phyloP scores from a whole-genome alignment of 1,284 basidiomycete genomes.

The Fomitopsis palustris region DNA sequence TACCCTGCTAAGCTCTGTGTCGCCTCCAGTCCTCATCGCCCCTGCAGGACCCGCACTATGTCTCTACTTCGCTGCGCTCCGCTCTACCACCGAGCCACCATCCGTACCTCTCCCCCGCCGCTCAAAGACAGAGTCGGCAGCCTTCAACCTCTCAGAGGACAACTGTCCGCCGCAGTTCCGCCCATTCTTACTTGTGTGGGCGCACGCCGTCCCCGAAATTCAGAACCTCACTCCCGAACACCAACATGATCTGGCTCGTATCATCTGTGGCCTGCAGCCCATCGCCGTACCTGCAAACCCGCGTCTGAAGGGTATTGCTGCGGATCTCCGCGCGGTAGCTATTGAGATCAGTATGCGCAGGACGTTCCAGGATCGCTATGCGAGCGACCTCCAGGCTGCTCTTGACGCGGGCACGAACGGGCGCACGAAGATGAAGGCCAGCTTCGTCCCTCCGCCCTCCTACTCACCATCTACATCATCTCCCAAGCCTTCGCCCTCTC shows the following conservation, averaged over 20 bases:
- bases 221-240: conserved; percentile 57
- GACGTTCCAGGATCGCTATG: conserved; percentile 78
- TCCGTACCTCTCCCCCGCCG: conserved; percentile 53
- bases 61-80: conserved; percentile 65
- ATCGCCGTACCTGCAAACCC: conserved; percentile 36
- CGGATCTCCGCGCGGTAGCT: conserved; percentile 71
- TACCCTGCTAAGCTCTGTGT: not conserved
- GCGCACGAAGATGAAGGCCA: conserved; percentile 42
- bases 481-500: conserved; percentile 26
- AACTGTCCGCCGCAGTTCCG: conserved; percentile 63
- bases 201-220: conserved; percentile 58
- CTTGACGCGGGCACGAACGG: conserved; percentile 53
- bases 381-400: conserved; percentile 68
- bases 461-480: conserved; percentile 37
- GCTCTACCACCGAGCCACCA: conserved; percentile 58
- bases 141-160: conserved; percentile 43
- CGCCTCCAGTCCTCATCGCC: not conserved
- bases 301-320: conserved; percentile 57
- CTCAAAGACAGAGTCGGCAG: conserved; percentile 28
- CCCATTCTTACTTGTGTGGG: conserved; percentile 71
- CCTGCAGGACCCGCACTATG: conserved; percentile 57
- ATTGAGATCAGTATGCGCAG: conserved; percentile 78
- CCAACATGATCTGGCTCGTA: conserved; percentile 76
- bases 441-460: conserved; percentile 68
- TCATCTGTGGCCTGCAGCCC: conserved; percentile 65